Evolutionary conservation across 2,329 filamentous ascomycete species (phyloP).

Genomic region (Talaromyces sp.): DNA sequence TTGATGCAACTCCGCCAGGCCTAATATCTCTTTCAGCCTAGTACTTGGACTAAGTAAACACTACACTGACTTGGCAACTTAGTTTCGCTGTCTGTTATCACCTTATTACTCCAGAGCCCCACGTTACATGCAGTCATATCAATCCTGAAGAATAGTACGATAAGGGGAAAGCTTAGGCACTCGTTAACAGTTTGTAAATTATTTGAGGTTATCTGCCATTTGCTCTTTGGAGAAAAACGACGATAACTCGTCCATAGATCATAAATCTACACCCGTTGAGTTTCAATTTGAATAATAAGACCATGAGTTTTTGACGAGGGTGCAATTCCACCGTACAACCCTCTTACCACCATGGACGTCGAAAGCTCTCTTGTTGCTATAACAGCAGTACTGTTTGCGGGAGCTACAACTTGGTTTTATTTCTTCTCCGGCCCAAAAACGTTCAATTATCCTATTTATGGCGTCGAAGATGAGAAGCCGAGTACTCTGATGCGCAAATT

Average conservation of each 20-base stretch:
- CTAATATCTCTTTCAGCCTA: background rate
- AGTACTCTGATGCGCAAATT: conserved; percentile 1
- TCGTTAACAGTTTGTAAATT: background rate
- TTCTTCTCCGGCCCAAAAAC: background rate
- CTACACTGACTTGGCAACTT: background rate
- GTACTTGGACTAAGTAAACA: background rate
- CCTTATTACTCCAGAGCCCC: background rate
- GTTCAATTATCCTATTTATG: background rate
- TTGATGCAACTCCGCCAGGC: background rate
- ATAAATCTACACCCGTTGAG: background rate
- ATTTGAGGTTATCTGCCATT: background rate
- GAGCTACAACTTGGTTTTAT: background rate
- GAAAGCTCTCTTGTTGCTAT: background rate
- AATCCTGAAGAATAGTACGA: background rate
- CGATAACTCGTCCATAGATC: background rate
- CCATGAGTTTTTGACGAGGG: background rate
- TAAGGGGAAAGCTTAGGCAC: background rate
- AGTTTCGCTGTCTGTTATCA: background rate
- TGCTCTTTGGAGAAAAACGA: background rate
- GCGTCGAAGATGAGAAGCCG: background rate
- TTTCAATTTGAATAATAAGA: background rate
- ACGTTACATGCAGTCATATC: background rate
- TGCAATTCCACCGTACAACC: background rate
- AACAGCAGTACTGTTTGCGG: background rate
- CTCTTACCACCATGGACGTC: background rate